Percentiles rank a stretch among this genome's conserved stretches.
Conservation (phyloP, 331 rosid species). For the Rhamnella rubrinervis region DNA sequence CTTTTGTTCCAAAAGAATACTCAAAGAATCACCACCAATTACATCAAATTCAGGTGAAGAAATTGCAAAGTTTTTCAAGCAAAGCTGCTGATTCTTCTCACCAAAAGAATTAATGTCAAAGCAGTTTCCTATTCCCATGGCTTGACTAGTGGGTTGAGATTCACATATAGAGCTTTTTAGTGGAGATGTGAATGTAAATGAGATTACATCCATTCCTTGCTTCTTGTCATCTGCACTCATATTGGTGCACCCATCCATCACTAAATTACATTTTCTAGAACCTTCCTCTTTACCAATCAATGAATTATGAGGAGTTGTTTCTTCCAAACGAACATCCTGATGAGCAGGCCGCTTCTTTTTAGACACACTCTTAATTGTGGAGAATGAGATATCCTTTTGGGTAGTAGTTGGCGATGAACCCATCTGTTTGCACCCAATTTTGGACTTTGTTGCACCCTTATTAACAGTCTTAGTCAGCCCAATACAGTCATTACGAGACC, state of each 20-base stretch:
- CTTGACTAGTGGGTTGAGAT: conserved; percentile 39
- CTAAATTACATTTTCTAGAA: conserved; percentile 52
- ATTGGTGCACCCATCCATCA: conserved; percentile 42
- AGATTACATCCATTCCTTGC: conserved; percentile 64
- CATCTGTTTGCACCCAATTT: conserved; percentile 45
- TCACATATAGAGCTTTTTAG: conserved; percentile 49
- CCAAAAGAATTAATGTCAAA: conserved; percentile 37
- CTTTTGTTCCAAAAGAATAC: conserved; percentile 79
- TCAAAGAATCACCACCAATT: conserved; percentile 61
- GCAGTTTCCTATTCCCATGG: conserved; percentile 32
- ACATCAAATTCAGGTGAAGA: conserved; percentile 45
- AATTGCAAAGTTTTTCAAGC: conserved; percentile 33
- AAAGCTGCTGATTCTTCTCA: conserved; percentile 29
- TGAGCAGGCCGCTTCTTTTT: conserved; percentile 39
- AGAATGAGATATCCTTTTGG: conserved; percentile 41
- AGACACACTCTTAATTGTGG: conserved; percentile 30
- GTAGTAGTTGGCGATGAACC: conserved; percentile 36
- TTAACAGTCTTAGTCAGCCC: conserved; percentile 40
- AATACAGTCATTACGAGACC: conserved; percentile 34
- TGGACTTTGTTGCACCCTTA: conserved; percentile 41
- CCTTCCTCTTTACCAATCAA: conserved; percentile 36
- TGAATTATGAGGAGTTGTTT: conserved; percentile 26
- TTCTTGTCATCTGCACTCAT: conserved; percentile 44
- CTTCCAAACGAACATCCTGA: conserved; percentile 32
- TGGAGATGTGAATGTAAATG: conserved; percentile 88